Evolutionary conservation across 164 flowering plant species (phyloP), one percentile per base, ranked within the genome.

Genomic region (Hamamelis virginiana): DNA sequence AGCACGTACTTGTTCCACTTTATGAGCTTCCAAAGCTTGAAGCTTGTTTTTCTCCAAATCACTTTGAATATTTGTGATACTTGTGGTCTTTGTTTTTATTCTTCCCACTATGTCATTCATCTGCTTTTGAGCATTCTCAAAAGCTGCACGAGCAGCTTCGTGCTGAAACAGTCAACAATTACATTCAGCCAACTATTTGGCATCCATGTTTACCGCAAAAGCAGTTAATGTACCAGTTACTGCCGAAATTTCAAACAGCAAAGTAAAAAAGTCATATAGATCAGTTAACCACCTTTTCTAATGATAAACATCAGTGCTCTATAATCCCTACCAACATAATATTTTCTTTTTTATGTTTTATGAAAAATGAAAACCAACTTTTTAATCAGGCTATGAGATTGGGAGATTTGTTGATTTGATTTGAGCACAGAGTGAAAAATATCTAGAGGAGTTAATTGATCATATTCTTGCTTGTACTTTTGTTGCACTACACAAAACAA

Each of bases 51-150:
- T 79, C 65, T 83, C 84, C 43, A 90, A 23, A 57, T 87, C 86
- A 61, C 38, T 74, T 66, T 77, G 76, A 57, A 81, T 69, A 50
- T 77, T 79, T 46, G 75, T 61, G 27, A 86, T 69, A 70, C 66
- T 43, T 59, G 76, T 71, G 67, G 72, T 73, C 78, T 83, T 88
- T 46, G 66, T 70, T 66, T 76, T 78, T 43, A 82, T 78, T 59
- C 58, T 86, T 59, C 69, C 78, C 64, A 44, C 47, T 65, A 85
- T 85, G 23, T 79, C 80, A 53, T 60, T 77, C 80, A 90, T 88
- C 72, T 89, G 83, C 71, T 72, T 81, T 53, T 78, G 85, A 65
- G 97, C 99, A 83, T 90, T 89, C 67, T 76, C 83, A 78, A 86
- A 90, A 62, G 96, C 88, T 45, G 69, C 69, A 68, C 68, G 85